These are phyloP conservation scores for Trifolium subterraneum DNA, from an alignment of 306 rosid genomes.

Conservation along the genomic window DNA sequence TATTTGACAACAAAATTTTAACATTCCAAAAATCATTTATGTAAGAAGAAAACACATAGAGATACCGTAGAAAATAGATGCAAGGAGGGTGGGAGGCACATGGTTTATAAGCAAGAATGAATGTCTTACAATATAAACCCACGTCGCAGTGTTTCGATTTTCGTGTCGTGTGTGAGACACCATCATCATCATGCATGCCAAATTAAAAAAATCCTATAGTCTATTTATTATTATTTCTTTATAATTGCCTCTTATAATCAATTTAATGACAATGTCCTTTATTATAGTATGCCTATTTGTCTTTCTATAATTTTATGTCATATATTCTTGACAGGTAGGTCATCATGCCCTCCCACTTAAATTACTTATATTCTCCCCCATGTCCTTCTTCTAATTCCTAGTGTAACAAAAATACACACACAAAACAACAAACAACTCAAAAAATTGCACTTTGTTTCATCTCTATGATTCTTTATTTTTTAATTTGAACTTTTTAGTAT, in stretches of 20 bases:
- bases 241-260: conserved; percentile 58
- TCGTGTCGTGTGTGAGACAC: conserved; percentile 65
- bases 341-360: conserved; percentile 82
- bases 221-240: conserved; percentile 60
- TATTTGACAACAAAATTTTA: too few relatives aligned
- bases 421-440: conserved; percentile 57
- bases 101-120: conserved; percentile 60
- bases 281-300: conserved; percentile 25
- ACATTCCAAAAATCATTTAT: too few relatives aligned
- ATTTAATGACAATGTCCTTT: conserved; percentile 50
- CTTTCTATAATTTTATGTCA: conserved; percentile 43
- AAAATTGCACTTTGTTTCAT: conserved; percentile 61
- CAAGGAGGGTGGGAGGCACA: conserved; percentile 80
- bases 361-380: conserved; percentile 44
- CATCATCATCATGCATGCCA: conserved; percentile 82
- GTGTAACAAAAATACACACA: conserved; percentile 38
- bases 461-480: conserved; percentile 41
- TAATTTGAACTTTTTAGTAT: conserved; percentile 42
- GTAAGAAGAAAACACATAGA: not conserved
- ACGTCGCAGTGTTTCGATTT: conserved; percentile 73
- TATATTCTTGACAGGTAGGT: conserved; percentile 65
- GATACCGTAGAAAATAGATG: conserved; percentile 45
- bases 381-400: conserved; percentile 44
- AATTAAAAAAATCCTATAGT: conserved; percentile 43
- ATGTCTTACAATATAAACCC: conserved; percentile 67